A percentile compares a stretch with the other conserved stretches of the same genome.
phyloP scores from a whole-genome alignment of 2,329 filamentous ascomycete species.

The Ceratocystis variospora region DNA sequence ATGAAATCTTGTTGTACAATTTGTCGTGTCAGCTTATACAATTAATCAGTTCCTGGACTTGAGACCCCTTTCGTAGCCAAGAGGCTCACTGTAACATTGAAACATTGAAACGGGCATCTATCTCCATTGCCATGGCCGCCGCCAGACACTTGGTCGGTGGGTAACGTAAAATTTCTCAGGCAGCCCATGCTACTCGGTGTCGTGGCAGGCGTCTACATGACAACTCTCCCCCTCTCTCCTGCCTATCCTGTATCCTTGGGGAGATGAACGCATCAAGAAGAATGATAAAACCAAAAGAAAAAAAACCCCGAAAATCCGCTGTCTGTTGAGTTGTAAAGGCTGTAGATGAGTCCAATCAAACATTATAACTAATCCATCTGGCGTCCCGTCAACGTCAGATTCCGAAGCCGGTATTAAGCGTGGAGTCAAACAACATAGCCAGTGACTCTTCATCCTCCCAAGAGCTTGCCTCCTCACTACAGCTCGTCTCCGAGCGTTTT shows the following conservation, averaged over 20 bases:
- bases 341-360: neutral
- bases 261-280: too few relatives aligned
- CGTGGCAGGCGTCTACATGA: too few relatives aligned
- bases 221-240: too few relatives aligned
- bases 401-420: neutral
- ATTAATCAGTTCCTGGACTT: neutral
- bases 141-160: too few relatives aligned
- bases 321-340: neutral
- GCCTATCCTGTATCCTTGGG: too few relatives aligned
- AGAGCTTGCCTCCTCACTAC: slow-evolving; percentile 20
- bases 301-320: neutral
- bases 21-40: slow-evolving; percentile 2
- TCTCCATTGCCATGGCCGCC: too few relatives aligned
- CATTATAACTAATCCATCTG: neutral
- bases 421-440: neutral
- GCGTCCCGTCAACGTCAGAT: neutral
- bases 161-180: too few relatives aligned
- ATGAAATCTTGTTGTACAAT: neutral
- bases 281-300: neutral
- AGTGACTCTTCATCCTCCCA: neutral
- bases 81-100: too few relatives aligned
- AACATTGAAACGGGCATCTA: too few relatives aligned
- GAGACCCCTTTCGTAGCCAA: too few relatives aligned
- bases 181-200: too few relatives aligned
- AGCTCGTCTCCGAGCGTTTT: slow-evolving; percentile 32